phyloP scores from a whole-genome alignment of 208 protist species.

The Trypanosomatidae sp. region DNA sequence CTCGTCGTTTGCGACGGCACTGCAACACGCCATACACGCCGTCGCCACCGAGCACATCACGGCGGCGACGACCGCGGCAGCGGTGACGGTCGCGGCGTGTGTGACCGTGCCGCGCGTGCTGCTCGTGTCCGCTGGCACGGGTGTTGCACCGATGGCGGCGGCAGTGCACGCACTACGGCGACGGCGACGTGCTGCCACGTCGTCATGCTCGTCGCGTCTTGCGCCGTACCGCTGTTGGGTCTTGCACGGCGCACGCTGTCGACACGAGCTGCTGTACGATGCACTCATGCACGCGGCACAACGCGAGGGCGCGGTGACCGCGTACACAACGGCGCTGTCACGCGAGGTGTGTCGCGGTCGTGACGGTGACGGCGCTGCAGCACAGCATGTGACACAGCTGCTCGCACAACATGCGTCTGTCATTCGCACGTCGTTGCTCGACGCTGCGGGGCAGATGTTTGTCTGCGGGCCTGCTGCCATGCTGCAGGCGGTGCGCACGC shows the following conservation, averaged over 20 bases:
- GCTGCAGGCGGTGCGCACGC: slow-evolving; percentile 29
- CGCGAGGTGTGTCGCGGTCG: not conserved
- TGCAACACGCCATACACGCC: too few relatives aligned
- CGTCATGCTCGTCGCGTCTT: not conserved
- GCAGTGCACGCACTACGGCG: slow-evolving; percentile 37
- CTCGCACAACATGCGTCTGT: slow-evolving; percentile 11
- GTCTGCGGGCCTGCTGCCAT: slow-evolving; percentile 48
- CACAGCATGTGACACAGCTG: slow-evolving; percentile 51
- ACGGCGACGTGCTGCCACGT: slow-evolving; percentile 4
- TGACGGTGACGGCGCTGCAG: not conserved
- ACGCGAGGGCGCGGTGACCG: slow-evolving; percentile 7
- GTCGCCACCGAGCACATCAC: too few relatives aligned
- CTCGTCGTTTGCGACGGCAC: not conserved
- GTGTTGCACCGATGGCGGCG: slow-evolving; percentile 64
- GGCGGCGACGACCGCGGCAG: too few relatives aligned
- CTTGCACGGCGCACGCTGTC: slow-evolving; percentile 48
- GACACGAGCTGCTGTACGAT: slow-evolving; percentile 50
- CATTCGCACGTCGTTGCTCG: slow-evolving; percentile 13
- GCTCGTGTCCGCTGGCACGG: slow-evolving; percentile 61
- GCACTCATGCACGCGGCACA: slow-evolving; percentile 18
- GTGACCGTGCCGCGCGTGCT: slow-evolving; percentile 13
- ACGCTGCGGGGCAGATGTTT: slow-evolving; percentile 29
- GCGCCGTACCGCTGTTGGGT: slow-evolving; percentile 35
- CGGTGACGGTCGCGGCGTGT: too few relatives aligned
- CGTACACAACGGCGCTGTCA: not conserved